Conservation (phyloP, 208 protist species). For the Vickermania spadyakhi region DNA sequence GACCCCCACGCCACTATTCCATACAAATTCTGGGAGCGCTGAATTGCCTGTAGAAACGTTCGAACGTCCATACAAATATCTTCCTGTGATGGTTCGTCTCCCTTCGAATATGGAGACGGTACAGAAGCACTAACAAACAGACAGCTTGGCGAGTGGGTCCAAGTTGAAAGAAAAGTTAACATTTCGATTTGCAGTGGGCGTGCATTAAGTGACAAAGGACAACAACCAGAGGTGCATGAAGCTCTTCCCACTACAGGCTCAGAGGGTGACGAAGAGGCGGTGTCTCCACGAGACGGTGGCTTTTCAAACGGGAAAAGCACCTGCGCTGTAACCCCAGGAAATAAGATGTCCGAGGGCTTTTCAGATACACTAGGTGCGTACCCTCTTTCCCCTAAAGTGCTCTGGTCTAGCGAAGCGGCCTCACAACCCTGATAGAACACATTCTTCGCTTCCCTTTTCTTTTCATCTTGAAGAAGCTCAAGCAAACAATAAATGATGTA, state of each 20-base stretch:
- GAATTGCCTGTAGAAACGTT: neutral
- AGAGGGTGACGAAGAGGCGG: too few relatives aligned
- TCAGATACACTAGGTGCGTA: neutral
- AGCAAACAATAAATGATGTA: conserved; percentile 70
- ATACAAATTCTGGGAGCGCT: neutral
- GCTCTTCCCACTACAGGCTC: too few relatives aligned
- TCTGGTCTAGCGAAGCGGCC: neutral
- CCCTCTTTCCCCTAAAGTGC: neutral
- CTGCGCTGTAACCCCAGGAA: neutral
- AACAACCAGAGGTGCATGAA: too few relatives aligned
- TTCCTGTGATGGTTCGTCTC: neutral
- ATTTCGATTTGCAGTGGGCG: too few relatives aligned
- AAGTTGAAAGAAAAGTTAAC: too few relatives aligned
- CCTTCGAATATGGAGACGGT: too few relatives aligned
- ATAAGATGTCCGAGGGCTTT: neutral
- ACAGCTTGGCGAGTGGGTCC: too few relatives aligned
- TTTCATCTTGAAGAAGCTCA: conserved; percentile 11
- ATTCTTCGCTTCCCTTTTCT: neutral
- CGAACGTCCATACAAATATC: neutral
- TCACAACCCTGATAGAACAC: too few relatives aligned
- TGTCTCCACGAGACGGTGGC: conserved; percentile 2
- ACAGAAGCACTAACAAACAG: too few relatives aligned
- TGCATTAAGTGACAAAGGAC: too few relatives aligned
- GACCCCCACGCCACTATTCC: neutral
- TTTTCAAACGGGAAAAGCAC: conserved; percentile 3